phyloP scores from a whole-genome alignment of 2,329 filamentous ascomycete species.

The Nemania abortiva region DNA sequence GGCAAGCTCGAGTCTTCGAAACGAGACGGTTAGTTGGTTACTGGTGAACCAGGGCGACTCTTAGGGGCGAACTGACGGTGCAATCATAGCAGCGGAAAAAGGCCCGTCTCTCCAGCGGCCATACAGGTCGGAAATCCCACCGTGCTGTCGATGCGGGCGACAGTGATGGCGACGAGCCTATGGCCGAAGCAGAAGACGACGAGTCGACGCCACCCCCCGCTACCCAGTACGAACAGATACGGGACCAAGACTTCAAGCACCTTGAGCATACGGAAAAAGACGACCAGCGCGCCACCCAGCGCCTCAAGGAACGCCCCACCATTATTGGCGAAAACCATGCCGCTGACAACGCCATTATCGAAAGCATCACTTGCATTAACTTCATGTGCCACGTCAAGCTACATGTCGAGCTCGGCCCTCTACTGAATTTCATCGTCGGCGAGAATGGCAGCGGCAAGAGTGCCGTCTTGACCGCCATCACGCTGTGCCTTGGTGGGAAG shows the following conservation, averaged over 20 bases:
- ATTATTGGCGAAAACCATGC: slow-evolving; percentile 75
- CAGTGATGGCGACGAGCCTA: slow-evolving; percentile 47
- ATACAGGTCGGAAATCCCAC: slow-evolving; percentile 35
- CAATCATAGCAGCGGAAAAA: slow-evolving; percentile 54
- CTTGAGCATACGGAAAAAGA: slow-evolving; percentile 68
- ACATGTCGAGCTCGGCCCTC: slow-evolving; percentile 85
- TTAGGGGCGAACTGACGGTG: slow-evolving; percentile 23
- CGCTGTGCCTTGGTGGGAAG: slow-evolving; percentile 93
- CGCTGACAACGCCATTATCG: slow-evolving; percentile 87
- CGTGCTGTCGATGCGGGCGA: slow-evolving; percentile 47
- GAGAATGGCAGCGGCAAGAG: slow-evolving; percentile 99
- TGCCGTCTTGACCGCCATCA: slow-evolving; percentile 91
- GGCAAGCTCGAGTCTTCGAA: slow-evolving; percentile 57
- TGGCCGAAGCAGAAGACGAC: slow-evolving; percentile 44
- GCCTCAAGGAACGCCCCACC: slow-evolving; percentile 64
- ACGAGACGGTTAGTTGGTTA: slow-evolving; percentile 54
- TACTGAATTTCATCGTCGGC: slow-evolving; percentile 98
- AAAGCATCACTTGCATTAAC: slow-evolving; percentile 87
- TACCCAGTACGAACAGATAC: slow-evolving; percentile 72
- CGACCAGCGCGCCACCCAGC: slow-evolving; percentile 74
- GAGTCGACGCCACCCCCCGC: slow-evolving; percentile 56
- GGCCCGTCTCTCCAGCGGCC: slow-evolving; percentile 51
- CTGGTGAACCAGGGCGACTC: background rate
- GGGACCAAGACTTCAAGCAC: slow-evolving; percentile 70
- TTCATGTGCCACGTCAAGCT: slow-evolving; percentile 96